Conservation (phyloP, 805 yeast genomes). For the Candida orba region DNA sequence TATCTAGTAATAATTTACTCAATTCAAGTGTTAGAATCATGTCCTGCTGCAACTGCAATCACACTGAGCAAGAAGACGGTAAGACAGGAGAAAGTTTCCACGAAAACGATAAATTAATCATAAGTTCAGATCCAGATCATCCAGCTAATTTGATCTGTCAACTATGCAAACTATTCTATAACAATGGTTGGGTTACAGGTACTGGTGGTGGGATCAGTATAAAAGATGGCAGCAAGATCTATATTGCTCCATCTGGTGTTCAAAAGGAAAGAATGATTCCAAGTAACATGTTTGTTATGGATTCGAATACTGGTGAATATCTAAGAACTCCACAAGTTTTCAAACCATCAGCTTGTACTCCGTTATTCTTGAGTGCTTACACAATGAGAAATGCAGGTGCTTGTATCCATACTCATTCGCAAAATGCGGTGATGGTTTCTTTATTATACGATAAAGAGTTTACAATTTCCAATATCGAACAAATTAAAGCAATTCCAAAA, state of each 20-base stretch:
- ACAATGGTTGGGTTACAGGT: slow-evolving; percentile 88
- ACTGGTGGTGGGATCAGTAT: slow-evolving; percentile 95
- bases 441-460: slow-evolving; percentile 65
- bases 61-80: not conserved
- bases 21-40: not conserved
- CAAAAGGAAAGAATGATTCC: slow-evolving; percentile 87
- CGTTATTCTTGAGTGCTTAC: slow-evolving; percentile 61
- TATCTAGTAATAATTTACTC: no score
- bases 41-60: slow-evolving; percentile 1
- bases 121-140: slow-evolving; percentile 22
- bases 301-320: slow-evolving; percentile 43
- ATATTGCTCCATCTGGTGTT: slow-evolving; percentile 91
- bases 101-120: slow-evolving; percentile 13
- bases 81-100: not conserved
- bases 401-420: slow-evolving; percentile 92
- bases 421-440: slow-evolving; percentile 76
- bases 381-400: slow-evolving; percentile 81
- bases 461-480: slow-evolving; percentile 75
- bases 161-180: slow-evolving; percentile 67
- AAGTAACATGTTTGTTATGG: slow-evolving; percentile 72
- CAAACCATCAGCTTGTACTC: slow-evolving; percentile 94
- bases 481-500: slow-evolving; percentile 82
- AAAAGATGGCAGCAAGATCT: slow-evolving; percentile 45
- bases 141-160: slow-evolving; percentile 85
- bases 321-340: slow-evolving; percentile 53